Conservation (phyloP, 148 eudicot genomes). For the Talinum fruticosum region DNA sequence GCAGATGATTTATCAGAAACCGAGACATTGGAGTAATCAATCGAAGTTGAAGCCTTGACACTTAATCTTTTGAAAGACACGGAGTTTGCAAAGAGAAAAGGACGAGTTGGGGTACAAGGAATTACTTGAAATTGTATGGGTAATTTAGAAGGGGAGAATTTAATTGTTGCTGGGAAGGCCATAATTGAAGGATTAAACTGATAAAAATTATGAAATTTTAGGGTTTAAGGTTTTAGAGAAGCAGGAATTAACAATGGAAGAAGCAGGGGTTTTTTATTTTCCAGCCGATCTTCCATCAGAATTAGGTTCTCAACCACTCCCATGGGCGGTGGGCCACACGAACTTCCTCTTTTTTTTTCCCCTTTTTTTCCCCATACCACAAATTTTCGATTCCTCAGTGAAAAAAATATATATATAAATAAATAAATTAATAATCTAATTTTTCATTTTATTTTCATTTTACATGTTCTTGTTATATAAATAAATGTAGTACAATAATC, state of each 20-base stretch:
- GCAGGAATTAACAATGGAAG: not conserved
- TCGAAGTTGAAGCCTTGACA: constrained; percentile 46
- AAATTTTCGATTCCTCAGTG: no score
- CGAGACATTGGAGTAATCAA: constrained; percentile 37
- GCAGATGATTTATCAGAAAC: constrained; percentile 27
- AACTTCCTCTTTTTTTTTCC: not conserved
- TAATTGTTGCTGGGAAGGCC: constrained; percentile 45
- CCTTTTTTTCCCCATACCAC: not conserved
- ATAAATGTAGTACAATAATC: no score
- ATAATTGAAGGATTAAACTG: constrained; percentile 22
- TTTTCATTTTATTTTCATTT: no score
- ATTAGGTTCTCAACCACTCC: not conserved
- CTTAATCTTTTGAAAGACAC: constrained; percentile 25
- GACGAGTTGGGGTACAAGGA: constrained; percentile 27
- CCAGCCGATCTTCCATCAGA: not conserved
- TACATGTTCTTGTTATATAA: no score
- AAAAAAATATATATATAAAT: no score
- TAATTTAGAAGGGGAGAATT: constrained; percentile 30
- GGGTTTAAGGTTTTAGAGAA: constrained; percentile 21
- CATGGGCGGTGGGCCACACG: no score
- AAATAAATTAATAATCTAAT: no score
- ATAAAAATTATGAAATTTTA: not conserved
- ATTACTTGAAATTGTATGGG: constrained; percentile 17
- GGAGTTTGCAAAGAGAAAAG: constrained; percentile 16
- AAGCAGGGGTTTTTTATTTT: not conserved